Conservation (phyloP, 495 filamentous ascomycete species). For the Podospora comata region DNA sequence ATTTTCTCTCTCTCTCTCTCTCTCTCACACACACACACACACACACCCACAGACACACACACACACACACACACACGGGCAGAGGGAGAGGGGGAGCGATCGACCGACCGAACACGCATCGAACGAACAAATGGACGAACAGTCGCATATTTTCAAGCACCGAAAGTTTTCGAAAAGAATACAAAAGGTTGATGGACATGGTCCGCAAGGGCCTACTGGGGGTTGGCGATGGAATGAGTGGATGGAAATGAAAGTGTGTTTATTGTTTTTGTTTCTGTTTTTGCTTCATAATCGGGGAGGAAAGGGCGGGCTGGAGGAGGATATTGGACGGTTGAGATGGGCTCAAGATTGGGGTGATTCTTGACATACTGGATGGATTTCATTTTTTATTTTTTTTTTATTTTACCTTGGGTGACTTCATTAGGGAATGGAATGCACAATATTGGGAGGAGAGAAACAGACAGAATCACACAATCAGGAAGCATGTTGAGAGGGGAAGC, state of each 20-base stretch:
- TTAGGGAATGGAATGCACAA: not conserved
- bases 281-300: not conserved
- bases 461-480: not conserved
- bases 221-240: not conserved
- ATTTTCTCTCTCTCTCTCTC: not conserved
- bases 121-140: not conserved
- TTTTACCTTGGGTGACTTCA: not conserved
- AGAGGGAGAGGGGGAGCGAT: too few relatives aligned
- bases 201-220: conserved; percentile 1
- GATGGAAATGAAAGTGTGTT: not conserved
- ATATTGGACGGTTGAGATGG: too few relatives aligned
- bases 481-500: too few relatives aligned
- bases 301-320: not conserved
- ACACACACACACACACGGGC: not conserved
- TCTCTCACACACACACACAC: not conserved
- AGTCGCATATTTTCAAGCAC: not conserved
- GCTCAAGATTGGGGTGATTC: too few relatives aligned
- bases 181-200: not conserved
- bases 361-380: not conserved
- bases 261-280: not conserved
- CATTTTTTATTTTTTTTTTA: not conserved
- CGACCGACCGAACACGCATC: not conserved
- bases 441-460: not conserved
- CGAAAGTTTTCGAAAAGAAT: conserved; percentile 4
- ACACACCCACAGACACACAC: too few relatives aligned